Evolutionary conservation across 1,284 basidiomycete species (phyloP), one percentile per base, ranked within the genome.

Genomic region (Butyriboletus pseudospeciosus): DNA sequence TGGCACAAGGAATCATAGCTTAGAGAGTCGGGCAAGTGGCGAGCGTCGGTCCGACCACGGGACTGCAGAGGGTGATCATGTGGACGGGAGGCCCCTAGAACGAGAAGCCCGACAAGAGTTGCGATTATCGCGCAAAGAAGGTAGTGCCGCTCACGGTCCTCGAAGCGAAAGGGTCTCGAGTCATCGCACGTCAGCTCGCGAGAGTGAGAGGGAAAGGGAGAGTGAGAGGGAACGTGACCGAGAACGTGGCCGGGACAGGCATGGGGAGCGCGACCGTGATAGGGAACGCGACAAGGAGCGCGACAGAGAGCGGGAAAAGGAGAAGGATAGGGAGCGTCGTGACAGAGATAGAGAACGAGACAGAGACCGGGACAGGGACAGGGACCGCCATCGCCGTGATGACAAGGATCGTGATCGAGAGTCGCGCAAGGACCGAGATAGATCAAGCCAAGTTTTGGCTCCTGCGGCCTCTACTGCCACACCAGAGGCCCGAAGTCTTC

Each of bases 1-100:
- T 14, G 64, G 76, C 4, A 83, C 87, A 13, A 76, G 89, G 52
- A 86, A 87, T 57, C 75, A 78, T 39, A 91, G 88, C 61, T 69
- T 75, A 38, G 89, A 90, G 55, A 90, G 88, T 62, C 83, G 86
- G 38, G 74, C 77, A 14, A 90, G 87, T 64, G 83, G 79, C 26
- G 84, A 81, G 36, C 81, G 84, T 41, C 78, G 83, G 7, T 76
- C 78, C 28, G 81, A 81, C 55, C 76, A 79, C 47, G 76, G 72
- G 23, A 65, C 71, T 52, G 70, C 70, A 9, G 81, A 80, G 17
- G 67, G 60, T 20, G 73, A 76, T 36, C 72, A 75, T 36, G 61
- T 65, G n/a, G 80, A 83, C n/a, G 82, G 84, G 25, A 77, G 78
- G 56, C 72, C 76, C 25, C 53, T 66, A 17, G 83, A 84, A 26